A percentile compares a stretch with the other conserved stretches of the same genome.
Evolutionary conservation across 257 asterid genomes (phyloP).

Genomic region (Eustoma russellianum): DNA sequence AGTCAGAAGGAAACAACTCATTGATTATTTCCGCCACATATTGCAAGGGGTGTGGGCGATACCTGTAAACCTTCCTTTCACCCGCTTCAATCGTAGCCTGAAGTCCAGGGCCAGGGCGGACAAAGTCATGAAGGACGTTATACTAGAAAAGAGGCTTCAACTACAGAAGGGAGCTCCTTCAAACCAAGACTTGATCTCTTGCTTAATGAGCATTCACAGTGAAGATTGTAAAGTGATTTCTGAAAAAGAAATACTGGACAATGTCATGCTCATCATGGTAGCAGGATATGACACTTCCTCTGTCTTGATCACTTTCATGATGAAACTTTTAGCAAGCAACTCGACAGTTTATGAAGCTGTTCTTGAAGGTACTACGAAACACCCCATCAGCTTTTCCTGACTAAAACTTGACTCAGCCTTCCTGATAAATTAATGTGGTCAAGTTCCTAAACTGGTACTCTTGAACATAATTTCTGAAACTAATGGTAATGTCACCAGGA

Average conservation of each 20-base stretch:
- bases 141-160: constrained; percentile 36
- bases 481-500: no score
- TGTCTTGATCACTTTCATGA: constrained; percentile 43
- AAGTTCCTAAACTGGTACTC: no score
- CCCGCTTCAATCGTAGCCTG: constrained; percentile 55
- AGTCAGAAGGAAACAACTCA: constrained; percentile 29
- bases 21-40: constrained; percentile 36
- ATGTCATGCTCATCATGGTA: constrained; percentile 48
- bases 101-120: constrained; percentile 42
- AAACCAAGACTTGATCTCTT: constrained; percentile 56
- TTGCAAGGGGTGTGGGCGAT: constrained; percentile 58
- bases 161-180: constrained; percentile 37
- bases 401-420: no score
- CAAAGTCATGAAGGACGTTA: constrained; percentile 39
- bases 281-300: constrained; percentile 70
- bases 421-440: no score
- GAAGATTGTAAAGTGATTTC: constrained; percentile 31
- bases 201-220: constrained; percentile 43
- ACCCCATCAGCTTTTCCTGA: no score
- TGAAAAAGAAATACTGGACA: constrained; percentile 56
- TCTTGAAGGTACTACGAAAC: constrained; percentile 35
- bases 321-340: constrained; percentile 39
- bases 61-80: constrained; percentile 56
- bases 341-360: constrained; percentile 35
- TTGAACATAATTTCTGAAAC: no score